Percentiles rank a stretch among this genome's conserved stretches.
Conservation (phyloP, 768 basidiomycete genomes). For the Trichaptum fuscoviolaceum region DNA sequence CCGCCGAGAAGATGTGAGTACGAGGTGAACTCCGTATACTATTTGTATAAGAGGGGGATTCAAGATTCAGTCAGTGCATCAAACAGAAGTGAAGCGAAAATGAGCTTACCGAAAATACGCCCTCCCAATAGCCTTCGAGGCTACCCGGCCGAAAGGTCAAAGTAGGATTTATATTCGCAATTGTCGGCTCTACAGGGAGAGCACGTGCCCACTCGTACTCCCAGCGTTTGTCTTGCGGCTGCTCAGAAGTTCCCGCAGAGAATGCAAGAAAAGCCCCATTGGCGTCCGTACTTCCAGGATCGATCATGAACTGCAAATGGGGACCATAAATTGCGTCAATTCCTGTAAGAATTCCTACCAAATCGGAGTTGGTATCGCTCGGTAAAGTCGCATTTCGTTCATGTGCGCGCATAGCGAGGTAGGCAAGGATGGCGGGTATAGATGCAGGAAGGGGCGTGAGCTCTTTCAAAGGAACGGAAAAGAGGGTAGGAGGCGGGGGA, state of each 20-base stretch:
- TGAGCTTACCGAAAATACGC: constrained; percentile 60
- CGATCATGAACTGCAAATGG: background rate
- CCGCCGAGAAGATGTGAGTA: constrained; percentile 77
- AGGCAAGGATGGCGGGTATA: constrained; percentile 67
- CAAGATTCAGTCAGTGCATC: background rate
- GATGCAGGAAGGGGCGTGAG: constrained; percentile 59
- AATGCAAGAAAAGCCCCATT: constrained; percentile 16
- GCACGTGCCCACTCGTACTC: constrained; percentile 64
- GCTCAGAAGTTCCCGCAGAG: constrained; percentile 20
- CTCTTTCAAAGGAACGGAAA: constrained; percentile 34
- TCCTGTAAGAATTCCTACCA: background rate
- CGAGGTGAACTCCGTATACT: constrained; percentile 83
- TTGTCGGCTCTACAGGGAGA: background rate
- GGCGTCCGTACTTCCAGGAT: constrained; percentile 12
- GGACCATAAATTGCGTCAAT: background rate
- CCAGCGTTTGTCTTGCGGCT: constrained; percentile 47
- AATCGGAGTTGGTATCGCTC: too few relatives aligned
- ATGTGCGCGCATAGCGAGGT: constrained; percentile 35
- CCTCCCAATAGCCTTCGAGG: constrained; percentile 77
- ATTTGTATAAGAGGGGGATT: constrained; percentile 4
- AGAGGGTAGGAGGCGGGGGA: constrained; percentile 30
- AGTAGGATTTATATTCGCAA: background rate
- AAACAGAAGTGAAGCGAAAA: constrained; percentile 2
- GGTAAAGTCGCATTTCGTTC: too few relatives aligned
- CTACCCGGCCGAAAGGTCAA: constrained; percentile 56